Conservation (phyloP, 2,329 filamentous ascomycete genomes). For the Hymenoscyphus scutula region DNA sequence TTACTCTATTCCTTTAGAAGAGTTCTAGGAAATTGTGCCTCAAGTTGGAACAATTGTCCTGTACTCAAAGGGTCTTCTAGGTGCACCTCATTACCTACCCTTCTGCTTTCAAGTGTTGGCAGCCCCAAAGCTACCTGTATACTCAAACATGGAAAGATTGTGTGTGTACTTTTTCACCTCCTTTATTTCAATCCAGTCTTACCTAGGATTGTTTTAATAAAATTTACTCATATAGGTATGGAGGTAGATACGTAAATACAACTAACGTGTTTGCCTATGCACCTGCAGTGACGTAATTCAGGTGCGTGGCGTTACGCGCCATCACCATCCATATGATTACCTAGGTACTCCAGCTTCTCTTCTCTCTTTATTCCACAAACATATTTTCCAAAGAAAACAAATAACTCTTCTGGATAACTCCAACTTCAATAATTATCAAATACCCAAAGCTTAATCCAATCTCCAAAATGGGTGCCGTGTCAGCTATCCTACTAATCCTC, state of each 20-base stretch:
- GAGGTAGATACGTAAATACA: neutral
- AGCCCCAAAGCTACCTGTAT: too few species aligned
- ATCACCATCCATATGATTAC: too few species aligned
- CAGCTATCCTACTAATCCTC: slow-evolving; percentile 44
- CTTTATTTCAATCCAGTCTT: neutral
- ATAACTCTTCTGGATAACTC: neutral
- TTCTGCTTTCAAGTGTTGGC: too few species aligned
- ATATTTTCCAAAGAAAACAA: neutral
- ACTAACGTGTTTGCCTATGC: neutral
- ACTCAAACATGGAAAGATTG: too few species aligned
- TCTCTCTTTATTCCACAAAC: neutral
- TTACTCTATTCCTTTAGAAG: too few species aligned
- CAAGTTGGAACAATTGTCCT: too few species aligned
- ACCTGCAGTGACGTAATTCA: neutral
- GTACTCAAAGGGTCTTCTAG: too few species aligned
- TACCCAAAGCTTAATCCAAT: slow-evolving; percentile 5
- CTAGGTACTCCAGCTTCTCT: neutral
- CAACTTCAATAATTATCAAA: neutral
- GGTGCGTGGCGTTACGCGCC: too few species aligned
- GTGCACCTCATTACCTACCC: too few species aligned
- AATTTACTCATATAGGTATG: neutral
- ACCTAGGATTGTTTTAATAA: neutral
- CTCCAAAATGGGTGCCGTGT: slow-evolving; percentile 36
- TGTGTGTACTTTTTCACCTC: neutral
- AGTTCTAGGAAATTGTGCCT: too few species aligned